Evolutionary conservation across 2,329 filamentous ascomycete species (phyloP).

Genomic region (Spiromastix sp.): DNA sequence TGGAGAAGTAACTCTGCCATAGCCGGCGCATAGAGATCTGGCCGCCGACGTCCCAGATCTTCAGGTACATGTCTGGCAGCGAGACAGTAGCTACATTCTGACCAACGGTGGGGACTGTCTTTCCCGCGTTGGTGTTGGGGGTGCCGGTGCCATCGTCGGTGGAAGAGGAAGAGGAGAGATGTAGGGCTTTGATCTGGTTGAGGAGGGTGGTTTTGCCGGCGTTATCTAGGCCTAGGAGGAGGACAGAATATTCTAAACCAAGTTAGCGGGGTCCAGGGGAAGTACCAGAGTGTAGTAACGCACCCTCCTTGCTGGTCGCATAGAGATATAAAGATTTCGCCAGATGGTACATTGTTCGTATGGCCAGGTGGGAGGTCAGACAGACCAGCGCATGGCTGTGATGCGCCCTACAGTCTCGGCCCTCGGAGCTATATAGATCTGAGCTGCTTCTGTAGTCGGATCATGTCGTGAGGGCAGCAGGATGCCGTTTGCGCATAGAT

Average conservation of each 20-base stretch:
- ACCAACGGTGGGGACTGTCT: constrained; percentile 92
- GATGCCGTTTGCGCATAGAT: too few species aligned
- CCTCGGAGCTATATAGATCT: too few species aligned
- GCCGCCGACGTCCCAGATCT: constrained; percentile 96
- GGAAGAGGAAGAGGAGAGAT: constrained; percentile 34
- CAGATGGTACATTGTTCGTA: constrained; percentile 76
- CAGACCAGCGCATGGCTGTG: constrained; percentile 2
- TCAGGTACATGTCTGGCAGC: constrained; percentile 89
- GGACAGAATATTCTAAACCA: constrained; percentile 78
- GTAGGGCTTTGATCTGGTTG: constrained; percentile 88
- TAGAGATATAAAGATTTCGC: constrained; percentile 90
- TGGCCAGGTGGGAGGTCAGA: neutral
- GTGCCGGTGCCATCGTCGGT: constrained; percentile 27
- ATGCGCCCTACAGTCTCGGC: too few species aligned
- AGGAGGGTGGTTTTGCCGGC: constrained; percentile 97
- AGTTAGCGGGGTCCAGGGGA: neutral
- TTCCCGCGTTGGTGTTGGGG: constrained; percentile 55
- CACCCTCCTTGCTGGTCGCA: constrained; percentile 93
- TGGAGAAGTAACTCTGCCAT: constrained; percentile 93
- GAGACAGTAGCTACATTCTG: constrained; percentile 92
- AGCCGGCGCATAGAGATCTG: constrained; percentile 80
- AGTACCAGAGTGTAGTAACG: constrained; percentile 11
- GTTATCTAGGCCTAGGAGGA: constrained; percentile 94
- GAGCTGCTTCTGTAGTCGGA: too few species aligned
- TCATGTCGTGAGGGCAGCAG: too few species aligned